Evolutionary conservation across 331 rosid species (phyloP).

Genomic region (Phaseolus coccineus): DNA sequence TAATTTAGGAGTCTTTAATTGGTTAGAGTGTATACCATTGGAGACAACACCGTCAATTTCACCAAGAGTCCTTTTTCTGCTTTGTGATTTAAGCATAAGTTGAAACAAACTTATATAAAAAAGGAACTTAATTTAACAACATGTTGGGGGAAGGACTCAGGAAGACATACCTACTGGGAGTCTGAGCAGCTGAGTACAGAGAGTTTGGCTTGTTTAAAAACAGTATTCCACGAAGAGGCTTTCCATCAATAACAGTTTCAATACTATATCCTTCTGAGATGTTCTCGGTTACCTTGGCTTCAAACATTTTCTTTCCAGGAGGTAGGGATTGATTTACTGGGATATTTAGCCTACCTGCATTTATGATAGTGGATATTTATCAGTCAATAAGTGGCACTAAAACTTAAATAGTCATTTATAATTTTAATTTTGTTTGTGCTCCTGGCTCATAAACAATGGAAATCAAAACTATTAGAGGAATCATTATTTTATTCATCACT

Average conservation of each 20-base stretch:
- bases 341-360: conserved; percentile 61
- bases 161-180: conserved; percentile 59
- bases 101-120: conserved; percentile 29
- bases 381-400: conserved; percentile 27
- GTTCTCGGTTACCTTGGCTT: conserved; percentile 80
- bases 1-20: conserved; percentile 54
- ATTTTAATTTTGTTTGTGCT: conserved; percentile 12
- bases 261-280: conserved; percentile 72
- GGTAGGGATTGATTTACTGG: conserved; percentile 58
- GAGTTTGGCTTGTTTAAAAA: conserved; percentile 64
- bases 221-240: conserved; percentile 85
- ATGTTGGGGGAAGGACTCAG: conserved; percentile 5
- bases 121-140: conserved; percentile 11
- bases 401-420: conserved; percentile 12
- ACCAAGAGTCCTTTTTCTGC: conserved; percentile 77
- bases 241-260: conserved; percentile 94
- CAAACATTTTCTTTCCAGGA: conserved; percentile 70
- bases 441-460: conserved; percentile 1
- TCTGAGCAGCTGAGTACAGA: conserved; percentile 45
- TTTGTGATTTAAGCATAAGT: conserved; percentile 35
- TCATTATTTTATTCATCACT: conserved; percentile 25
- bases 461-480: not conserved
- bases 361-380: conserved; percentile 42
- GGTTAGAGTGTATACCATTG: conserved; percentile 62
- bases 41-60: conserved; percentile 57